Base-by-base conservation (phyloP, 352 stramenopile genomes). In the Globisporangium orthogonon region DNA sequence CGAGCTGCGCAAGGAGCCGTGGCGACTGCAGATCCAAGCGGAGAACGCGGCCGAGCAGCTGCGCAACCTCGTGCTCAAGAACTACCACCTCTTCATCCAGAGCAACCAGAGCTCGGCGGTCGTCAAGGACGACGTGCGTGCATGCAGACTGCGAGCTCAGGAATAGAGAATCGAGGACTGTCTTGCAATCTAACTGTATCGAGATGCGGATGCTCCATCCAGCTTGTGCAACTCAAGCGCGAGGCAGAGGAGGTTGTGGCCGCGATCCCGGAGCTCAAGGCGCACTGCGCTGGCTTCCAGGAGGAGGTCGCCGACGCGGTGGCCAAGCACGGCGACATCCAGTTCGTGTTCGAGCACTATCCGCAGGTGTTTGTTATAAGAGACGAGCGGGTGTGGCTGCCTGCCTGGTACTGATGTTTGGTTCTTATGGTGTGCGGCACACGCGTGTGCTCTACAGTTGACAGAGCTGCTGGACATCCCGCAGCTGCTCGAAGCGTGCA, bases 381-480 rank as follows among this genome's bases (percentile, higher is more conserved):
- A 23, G 23, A 23, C 23, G 23, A 23, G 23, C 23, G 23, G 23
- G 23, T 23, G 23, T 23, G 0, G 23, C 23, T 23, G 23, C 23
- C 23, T 23, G 23, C 23, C 23, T 23, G 23, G 23, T 23, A 1
- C 23, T 23, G 23, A 23, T 23, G 23, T 23, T 23, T 23, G 23
- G 23, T 23, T 23, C 23, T 23, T 23, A 23, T 23, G 23, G 23
- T 23, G 23, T 23, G 23, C 23, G 23, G 23, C 23, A 23, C 11
- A 5, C 58, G 18, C 41, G 44, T 39, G 7, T 45, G 33, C 10
- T 55, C 23, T 23, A 23, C 23, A 97, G 83, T 67, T 99, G 37
- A 87, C 98, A n/a, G 95, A 99, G 69, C 71, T 99, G 23, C 74
- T 99, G 52, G 96, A 99, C 77, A 91, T 99, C 33, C 97, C 97